These are phyloP conservation scores for Hypoxylon subgilvum DNA, from an alignment of 495 filamentous ascomycete species.

Conservation along the genomic window DNA sequence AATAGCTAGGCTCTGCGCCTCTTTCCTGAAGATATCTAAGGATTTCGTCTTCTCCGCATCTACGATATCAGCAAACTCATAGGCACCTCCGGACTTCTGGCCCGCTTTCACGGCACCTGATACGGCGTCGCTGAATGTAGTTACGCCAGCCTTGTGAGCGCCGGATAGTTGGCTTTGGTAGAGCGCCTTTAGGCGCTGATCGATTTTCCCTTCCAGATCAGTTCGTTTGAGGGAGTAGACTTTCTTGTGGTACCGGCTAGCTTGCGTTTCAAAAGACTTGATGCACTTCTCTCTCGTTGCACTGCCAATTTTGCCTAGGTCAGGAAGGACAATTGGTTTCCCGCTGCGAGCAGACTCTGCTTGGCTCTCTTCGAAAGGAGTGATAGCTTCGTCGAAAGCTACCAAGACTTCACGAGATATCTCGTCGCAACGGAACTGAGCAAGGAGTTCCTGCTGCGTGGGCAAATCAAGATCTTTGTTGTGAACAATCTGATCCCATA, in stretches of 20 bases:
- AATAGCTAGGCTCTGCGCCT: slow-evolving; percentile 74
- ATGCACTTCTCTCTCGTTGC: slow-evolving; percentile 72
- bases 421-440: slow-evolving; percentile 97
- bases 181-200: slow-evolving; percentile 81
- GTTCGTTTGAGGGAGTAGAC: slow-evolving; percentile 84
- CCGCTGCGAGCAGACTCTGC: slow-evolving; percentile 73
- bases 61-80: slow-evolving; percentile 96
- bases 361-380: slow-evolving; percentile 85
- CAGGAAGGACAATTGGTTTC: slow-evolving; percentile 71
- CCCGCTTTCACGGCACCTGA: slow-evolving; percentile 75
- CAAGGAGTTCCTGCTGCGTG: slow-evolving; percentile 94
- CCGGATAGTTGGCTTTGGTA: slow-evolving; percentile 86
- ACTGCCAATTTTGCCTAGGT: slow-evolving; percentile 78
- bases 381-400: slow-evolving; percentile 79
- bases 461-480: slow-evolving; percentile 98
- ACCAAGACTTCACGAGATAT: slow-evolving; percentile 85
- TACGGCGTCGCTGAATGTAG: slow-evolving; percentile 87
- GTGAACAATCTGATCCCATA: slow-evolving; percentile 98
- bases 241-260: slow-evolving; percentile 92
- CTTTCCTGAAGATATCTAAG: slow-evolving; percentile 74
- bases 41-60: slow-evolving; percentile 77
- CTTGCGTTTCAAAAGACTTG: slow-evolving; percentile 84
- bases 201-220: slow-evolving; percentile 85
- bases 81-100: slow-evolving; percentile 84
- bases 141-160: slow-evolving; percentile 85